Percentiles rank a stretch among this genome's conserved stretches.
Conservation (phyloP, 2,329 filamentous ascomycete species). For the Cladosporium austrohemisphaericum region DNA sequence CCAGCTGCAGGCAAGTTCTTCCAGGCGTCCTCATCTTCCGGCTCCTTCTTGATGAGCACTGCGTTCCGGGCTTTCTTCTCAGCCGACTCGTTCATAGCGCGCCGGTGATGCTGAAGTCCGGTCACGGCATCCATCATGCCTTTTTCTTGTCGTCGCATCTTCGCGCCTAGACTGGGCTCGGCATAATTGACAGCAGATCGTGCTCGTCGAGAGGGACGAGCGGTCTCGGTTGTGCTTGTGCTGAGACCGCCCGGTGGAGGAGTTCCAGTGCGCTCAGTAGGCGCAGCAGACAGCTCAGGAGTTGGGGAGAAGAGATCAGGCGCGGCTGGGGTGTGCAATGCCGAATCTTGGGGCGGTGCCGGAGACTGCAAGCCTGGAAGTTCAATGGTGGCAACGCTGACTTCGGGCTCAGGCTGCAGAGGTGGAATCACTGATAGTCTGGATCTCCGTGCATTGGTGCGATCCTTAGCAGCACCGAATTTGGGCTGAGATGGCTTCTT, state of each 20-base stretch:
- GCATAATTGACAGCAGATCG: slow-evolving; percentile 48
- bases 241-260: slow-evolving; percentile 41
- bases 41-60: slow-evolving; percentile 29
- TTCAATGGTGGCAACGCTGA: slow-evolving; percentile 22
- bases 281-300: slow-evolving; percentile 40
- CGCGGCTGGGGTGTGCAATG: slow-evolving; percentile 30
- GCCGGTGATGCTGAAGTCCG: slow-evolving; percentile 28
- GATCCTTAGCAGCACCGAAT: slow-evolving; percentile 16
- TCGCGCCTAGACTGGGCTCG: slow-evolving; percentile 46
- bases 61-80: slow-evolving; percentile 15
- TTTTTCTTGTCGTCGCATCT: slow-evolving; percentile 49
- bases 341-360: slow-evolving; percentile 1
- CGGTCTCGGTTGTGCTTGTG: slow-evolving; percentile 31
- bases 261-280: slow-evolving; percentile 32
- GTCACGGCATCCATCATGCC: slow-evolving; percentile 45
- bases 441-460: slow-evolving; percentile 29
- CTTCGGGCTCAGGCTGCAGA: slow-evolving; percentile 20
- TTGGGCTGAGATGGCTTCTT: slow-evolving; percentile 20
- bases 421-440: slow-evolving; percentile 22
- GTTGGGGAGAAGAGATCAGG: slow-evolving; percentile 42
- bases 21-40: slow-evolving; percentile 22
- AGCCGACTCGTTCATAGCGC: slow-evolving; percentile 26
- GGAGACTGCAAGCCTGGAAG: slow-evolving; percentile 19
- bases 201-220: slow-evolving; percentile 43
- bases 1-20: slow-evolving; percentile 16